Percentiles rank a stretch among this genome's conserved stretches.
phyloP scores from a whole-genome alignment of 176 grass and related monocot genomes.

The Raddia guianensis region DNA sequence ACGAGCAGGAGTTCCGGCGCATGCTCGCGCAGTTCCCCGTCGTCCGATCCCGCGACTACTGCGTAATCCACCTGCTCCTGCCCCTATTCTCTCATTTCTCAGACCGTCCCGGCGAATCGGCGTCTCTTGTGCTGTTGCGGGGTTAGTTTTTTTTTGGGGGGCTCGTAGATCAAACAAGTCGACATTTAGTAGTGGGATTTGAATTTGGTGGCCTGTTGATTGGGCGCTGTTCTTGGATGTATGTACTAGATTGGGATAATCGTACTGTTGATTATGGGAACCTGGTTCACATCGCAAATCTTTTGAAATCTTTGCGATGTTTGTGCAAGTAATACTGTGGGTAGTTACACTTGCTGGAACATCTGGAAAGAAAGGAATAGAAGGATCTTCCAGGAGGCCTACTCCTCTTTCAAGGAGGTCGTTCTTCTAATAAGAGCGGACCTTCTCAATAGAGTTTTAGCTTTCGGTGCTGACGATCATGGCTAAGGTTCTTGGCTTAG shows the following conservation, averaged over 20 bases:
- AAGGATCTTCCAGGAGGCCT: no score
- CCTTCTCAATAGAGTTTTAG: no score
- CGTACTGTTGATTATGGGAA: background rate
- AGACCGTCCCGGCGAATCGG: background rate
- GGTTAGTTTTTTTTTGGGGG: constrained; percentile 1
- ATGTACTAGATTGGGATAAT: constrained; percentile 26
- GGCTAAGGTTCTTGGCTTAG: no score
- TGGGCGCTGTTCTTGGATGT: background rate
- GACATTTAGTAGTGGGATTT: background rate
- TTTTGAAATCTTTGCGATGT: background rate
- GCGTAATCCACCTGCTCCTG: constrained; percentile 55
- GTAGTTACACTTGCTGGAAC: no score
- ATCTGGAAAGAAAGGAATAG: no score
- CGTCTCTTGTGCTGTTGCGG: background rate
- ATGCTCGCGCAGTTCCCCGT: constrained; percentile 88
- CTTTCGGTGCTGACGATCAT: no score
- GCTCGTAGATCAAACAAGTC: background rate
- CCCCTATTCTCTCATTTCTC: background rate
- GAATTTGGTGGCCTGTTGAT: background rate
- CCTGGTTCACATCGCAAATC: background rate
- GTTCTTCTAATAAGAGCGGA: no score
- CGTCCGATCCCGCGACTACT: constrained; percentile 74
- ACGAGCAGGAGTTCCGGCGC: constrained; percentile 82
- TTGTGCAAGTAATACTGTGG: background rate
- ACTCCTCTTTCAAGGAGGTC: no score